A percentile compares a stretch with the other conserved stretches of the same genome.
Evolutionary conservation across 805 yeast species (phyloP).

Genomic region (Myxozyma geophila): DNA sequence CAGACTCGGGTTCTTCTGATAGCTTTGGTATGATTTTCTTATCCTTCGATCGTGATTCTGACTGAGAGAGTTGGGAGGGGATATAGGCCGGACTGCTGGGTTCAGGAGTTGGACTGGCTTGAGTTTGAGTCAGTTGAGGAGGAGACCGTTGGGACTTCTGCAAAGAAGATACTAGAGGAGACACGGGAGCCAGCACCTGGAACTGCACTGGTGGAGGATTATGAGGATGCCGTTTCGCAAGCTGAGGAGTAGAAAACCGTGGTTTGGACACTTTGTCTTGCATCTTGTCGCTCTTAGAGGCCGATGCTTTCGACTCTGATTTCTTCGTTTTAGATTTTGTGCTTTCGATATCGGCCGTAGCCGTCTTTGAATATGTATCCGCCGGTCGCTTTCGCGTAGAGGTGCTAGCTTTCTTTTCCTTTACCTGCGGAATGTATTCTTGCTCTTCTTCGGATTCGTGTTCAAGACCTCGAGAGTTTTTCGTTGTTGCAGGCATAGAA

Average conservation of each 20-base stretch:
- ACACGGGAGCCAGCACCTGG: neutral
- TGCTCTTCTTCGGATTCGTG: too few species aligned
- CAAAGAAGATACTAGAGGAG: neutral
- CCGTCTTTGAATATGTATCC: too few species aligned
- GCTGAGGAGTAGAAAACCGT: neutral
- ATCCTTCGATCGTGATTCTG: neutral
- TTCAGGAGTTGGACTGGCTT: neutral
- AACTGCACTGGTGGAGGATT: neutral
- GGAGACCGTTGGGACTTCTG: neutral
- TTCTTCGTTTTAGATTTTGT: too few species aligned
- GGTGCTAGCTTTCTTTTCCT: too few species aligned
- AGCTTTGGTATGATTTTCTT: neutral
- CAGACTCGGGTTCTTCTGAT: neutral
- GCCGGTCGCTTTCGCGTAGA: too few species aligned
- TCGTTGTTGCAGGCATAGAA: too few species aligned
- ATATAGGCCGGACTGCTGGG: neutral
- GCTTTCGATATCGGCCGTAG: too few species aligned
- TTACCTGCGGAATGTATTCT: too few species aligned
- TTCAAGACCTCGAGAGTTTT: too few species aligned
- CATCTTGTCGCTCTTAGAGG: neutral
- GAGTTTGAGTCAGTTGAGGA: neutral
- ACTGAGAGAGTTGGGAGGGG: neutral
- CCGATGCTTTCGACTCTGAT: neutral
- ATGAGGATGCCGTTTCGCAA: constrained; percentile 3
- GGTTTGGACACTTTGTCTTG: neutral